Base-by-base conservation (phyloP, 1,284 basidiomycete genomes). In the Agroathelia rolfsii region DNA sequence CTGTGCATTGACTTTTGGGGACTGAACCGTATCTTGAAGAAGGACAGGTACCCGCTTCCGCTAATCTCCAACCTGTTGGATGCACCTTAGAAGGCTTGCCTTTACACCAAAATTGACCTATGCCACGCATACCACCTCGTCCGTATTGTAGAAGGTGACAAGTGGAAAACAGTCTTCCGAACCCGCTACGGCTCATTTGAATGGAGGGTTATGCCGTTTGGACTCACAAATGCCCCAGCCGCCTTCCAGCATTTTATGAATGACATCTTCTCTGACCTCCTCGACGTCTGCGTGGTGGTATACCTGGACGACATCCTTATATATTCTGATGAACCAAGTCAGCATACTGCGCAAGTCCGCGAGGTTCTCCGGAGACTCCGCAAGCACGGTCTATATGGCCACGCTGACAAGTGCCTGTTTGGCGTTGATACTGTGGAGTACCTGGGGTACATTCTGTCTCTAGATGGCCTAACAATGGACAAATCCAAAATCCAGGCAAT, bases 371-470 rank as follows among this genome's bases (percentile, higher is more conserved):
- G 45, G 9, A 31, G 49, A 5, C 52, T 66, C 5, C 34, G 45
- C 0, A 22, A 44, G 6, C 23, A 44, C 12, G 15, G 30, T 0
- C 45, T 61, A 0, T 59, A 41, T 33, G 34, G 43, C 17, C 55
- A 56, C 12, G 12, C 47, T 2, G 35, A 42, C n/a, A 61, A 61
- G 34, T 61, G 56, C 39, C 40, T 49, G 13, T 62, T 61, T 39
- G 24, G 50, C 35, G 22, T 32, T 3, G 19, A 36, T 4, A 12
- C 42, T 5, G 48, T 57, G 5, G 55, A 62, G 18, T 70, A 61
- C 45, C 49, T 71, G 0, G 62, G 66, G 5, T 56, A 52, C 35
- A 44, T 62, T 29, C 41, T 69, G 12, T 38, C 34, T 2, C 9
- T 35, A 0, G 30, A 50, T 1, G 56, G 60, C 2, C 34, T 62